Evolutionary conservation across 2,329 filamentous ascomycete species (phyloP), one percentile per base, ranked within the genome.

Genomic region (Claviceps pazoutovae): DNA sequence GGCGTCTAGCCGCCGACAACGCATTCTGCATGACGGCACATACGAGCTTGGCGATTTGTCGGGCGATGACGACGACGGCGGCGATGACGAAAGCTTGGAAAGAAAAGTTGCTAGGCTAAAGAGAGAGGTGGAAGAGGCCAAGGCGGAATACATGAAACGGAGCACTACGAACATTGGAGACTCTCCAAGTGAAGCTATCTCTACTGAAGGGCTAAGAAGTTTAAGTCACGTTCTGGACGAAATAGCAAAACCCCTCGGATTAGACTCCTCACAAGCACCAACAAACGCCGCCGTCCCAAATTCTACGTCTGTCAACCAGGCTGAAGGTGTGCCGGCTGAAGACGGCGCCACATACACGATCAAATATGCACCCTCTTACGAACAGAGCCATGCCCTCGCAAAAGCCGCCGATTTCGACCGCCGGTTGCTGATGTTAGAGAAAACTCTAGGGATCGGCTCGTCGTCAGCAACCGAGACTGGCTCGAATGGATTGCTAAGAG

Each of bases 351-450:
- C 78, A 36, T 84, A 84, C 59, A 83, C 79, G 1, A 70, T 84
- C 48, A 82, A 79, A 34, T 84, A 84, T 58, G 75, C 79, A 36
- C 83, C 72, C 45, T 75, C 68, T 48, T 86, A 82, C 57, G 78
- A 83, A 59, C 76, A 84, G 62, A 82, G 74, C 42, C 84, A 88
- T 61, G 80, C 84, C 26, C 74, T 96, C 38, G 80, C 83, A 37
- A 86, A 89, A 65, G 84, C 88, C 6, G 87, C 90, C 23, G 86
- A 93, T 56, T 96, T 98, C 61, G 91, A 97, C 63, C 77, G 80
- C 34, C 81, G 93, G 5, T 78, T 98, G 19, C 72, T 84, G 2
- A 72, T 85, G 34, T 73, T 98, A 47, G 93, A 98, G 70, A 82
- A 82, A 58, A 79, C 83, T 1, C 77, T 98, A 30, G 93, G 93